Base-by-base conservation (phyloP, 2,329 filamentous ascomycete species). In the Colletotrichum cuscutae region DNA sequence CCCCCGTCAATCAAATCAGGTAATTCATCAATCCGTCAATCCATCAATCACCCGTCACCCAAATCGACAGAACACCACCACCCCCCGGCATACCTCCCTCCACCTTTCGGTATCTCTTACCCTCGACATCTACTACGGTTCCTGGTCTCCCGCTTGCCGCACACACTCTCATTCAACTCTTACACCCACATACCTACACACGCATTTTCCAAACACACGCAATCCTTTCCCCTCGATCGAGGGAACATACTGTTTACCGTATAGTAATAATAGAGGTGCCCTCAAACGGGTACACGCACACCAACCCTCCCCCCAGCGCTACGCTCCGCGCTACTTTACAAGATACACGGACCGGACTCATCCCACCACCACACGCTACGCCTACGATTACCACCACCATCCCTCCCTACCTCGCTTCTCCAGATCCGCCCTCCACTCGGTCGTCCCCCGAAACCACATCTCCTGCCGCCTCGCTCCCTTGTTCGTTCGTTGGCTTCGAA, bases 91-190 rank as follows among this genome's bases (percentile, higher is more conserved):
- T 42, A n/a, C 30, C 30, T 26, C 57, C 32, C 30, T 26, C 57
- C 32, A n/a, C 35, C n/a, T 37, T 12, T 57, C 54, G 13, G 37
- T 42, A 19, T 42, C 24, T n/a, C 24, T 19, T 30, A 8, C 32
- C 19, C 35, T 37, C 32, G n/a, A 37, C 32, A 28, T 37, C 13
- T 9, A n/a, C 42, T 46, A 30, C 46, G 26, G 65, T 60, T 35
- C 70, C 70, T 72, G 52, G 65, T 56, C 35, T 64, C 54, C 70
- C 70, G 65, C 30, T 52, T 26, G 35, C 52, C 46, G 22, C 32
- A 54, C 42, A 49, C 19, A n/a, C 42, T 49, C 15, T 13, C 37
- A 42, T 5, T n/a, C 42, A 49, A 49, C 42, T 49, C 42, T n/a
- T 49, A n/a, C 42, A 49, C 42, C 19, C 53, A 28, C 53, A 28